phyloP scores from a whole-genome alignment of 768 basidiomycete species.

The Mycena amicta region DNA sequence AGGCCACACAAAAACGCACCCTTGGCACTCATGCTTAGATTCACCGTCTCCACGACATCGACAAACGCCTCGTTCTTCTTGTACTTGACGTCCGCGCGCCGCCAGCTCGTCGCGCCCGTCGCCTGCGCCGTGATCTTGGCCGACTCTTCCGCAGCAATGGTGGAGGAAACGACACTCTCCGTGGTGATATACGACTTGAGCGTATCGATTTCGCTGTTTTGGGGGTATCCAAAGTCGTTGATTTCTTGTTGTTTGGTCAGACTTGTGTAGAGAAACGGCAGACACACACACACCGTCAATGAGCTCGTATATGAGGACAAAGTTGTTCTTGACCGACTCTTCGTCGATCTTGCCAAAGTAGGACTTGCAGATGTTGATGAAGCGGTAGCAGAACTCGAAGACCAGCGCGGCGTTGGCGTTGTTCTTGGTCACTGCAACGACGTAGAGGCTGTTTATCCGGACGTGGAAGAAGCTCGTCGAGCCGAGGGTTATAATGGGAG shows the following conservation, averaged over 20 bases:
- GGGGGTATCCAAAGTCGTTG: conserved; percentile 98
- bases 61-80: conserved; percentile 99
- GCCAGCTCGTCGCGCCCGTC: conserved; percentile 95
- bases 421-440: conserved; percentile 94
- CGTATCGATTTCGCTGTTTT: conserved; percentile 98
- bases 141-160: conserved; percentile 94
- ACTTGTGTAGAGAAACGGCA: neutral
- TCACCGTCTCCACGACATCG: conserved; percentile 97
- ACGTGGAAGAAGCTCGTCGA: conserved; percentile 99
- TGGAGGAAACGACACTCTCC: conserved; percentile 87
- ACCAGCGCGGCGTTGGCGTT: conserved; percentile 98
- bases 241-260: conserved; percentile 59
- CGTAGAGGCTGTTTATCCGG: conserved; percentile 90
- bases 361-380: conserved; percentile 90
- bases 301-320: conserved; percentile 96
- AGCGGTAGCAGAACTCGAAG: conserved; percentile 97
- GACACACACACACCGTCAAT: conserved; percentile 77
- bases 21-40: conserved; percentile 96
- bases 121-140: conserved; percentile 97
- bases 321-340: conserved; percentile 98
- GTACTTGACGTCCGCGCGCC: conserved; percentile 94
- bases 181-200: conserved; percentile 98
- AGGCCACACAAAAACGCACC: conserved; percentile 46
- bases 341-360: conserved; percentile 99
- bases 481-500: conserved; percentile 95